These are phyloP conservation scores for Cryoendolithus antarcticus DNA, from an alignment of 2,329 filamentous ascomycete genomes.

Conservation along the genomic window DNA sequence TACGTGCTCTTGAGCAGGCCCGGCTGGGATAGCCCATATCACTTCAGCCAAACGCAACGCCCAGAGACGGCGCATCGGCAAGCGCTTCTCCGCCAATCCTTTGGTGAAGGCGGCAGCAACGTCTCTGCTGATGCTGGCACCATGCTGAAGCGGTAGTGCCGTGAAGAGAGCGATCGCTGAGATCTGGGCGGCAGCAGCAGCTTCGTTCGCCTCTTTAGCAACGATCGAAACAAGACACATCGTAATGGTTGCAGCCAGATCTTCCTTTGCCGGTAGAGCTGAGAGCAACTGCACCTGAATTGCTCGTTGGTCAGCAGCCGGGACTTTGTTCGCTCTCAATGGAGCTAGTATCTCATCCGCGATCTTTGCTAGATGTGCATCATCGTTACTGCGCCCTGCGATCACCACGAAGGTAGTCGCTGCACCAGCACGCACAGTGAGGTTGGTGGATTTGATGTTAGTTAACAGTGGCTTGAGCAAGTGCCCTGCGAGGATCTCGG, in stretches of 20 bases:
- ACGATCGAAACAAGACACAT: constrained; percentile 55
- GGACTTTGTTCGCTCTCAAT: constrained; percentile 71
- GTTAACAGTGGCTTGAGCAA: constrained; percentile 79
- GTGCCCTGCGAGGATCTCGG: constrained; percentile 55
- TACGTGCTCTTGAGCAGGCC: constrained; percentile 37
- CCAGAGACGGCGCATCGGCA: constrained; percentile 68
- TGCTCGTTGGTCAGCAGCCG: constrained; percentile 72
- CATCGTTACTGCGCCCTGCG: constrained; percentile 49
- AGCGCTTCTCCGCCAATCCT: constrained; percentile 74
- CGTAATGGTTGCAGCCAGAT: constrained; percentile 54
- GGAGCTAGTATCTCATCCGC: constrained; percentile 67
- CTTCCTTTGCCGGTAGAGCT: constrained; percentile 46
- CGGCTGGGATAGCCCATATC: constrained; percentile 45
- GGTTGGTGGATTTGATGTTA: constrained; percentile 83
- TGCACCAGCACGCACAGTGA: constrained; percentile 61
- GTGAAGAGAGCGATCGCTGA: constrained; percentile 56
- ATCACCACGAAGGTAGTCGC: constrained; percentile 61
- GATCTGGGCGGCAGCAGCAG: constrained; percentile 64
- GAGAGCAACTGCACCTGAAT: constrained; percentile 72
- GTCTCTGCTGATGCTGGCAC: constrained; percentile 50
- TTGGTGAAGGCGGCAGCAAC: constrained; percentile 63
- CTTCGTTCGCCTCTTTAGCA: constrained; percentile 79
- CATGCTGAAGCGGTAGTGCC: constrained; percentile 48
- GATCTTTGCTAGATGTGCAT: constrained; percentile 50
- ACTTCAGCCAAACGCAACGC: constrained; percentile 60